Base-by-base conservation (phyloP, 2,329 filamentous ascomycete genomes). In the Chaetomium olivaceum region DNA sequence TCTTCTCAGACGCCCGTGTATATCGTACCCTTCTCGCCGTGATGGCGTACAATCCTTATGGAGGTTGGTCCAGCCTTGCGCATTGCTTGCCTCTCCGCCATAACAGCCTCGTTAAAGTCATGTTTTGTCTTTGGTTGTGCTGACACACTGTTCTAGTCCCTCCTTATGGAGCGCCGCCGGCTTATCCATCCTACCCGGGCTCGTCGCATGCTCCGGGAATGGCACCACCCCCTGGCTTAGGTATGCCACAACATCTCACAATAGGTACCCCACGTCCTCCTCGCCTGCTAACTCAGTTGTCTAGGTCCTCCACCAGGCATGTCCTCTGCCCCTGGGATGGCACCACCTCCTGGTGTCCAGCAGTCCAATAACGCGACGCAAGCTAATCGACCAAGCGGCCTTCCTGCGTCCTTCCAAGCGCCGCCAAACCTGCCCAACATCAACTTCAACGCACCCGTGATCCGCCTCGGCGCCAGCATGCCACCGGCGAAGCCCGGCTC, bases 401-500 rank as follows among this genome's bases (percentile, higher is more conserved):
- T 96, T 70, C 92, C 92, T 68, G 82, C 89, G 66, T 92, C 88
- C 78, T 97, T 97, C 79, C 91, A 96, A 81, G 88, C 92, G 58
- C 93, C 94, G 11, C 83, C 91, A 59, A 97, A 95, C 76, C 91
- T 97, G 85, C 93, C 94, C 60, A 96, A 96, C 77, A 97, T 99
- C 82, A 97, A 99, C 81, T 97, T 98, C 82, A 96, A 91, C 74
- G 95, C 95, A 43, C 93, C 94, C 64, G 93, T 98, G 67, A 98
- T 99, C 75, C 91, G 95, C 63, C 85, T 99, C 55, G 95, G 94
- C 51, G 94, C 93, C 14, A 70, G 67, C 29, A 70, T 72, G 1
- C 86, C 89, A 4, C 86, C 87, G 2, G 79, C 85, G n/a, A 92
- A 92, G 74, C 82, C 88, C 29, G 76, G 78, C 12, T 74, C 77